Conservation (phyloP, 495 filamentous ascomycete species). For the Xylaria nigripes region DNA sequence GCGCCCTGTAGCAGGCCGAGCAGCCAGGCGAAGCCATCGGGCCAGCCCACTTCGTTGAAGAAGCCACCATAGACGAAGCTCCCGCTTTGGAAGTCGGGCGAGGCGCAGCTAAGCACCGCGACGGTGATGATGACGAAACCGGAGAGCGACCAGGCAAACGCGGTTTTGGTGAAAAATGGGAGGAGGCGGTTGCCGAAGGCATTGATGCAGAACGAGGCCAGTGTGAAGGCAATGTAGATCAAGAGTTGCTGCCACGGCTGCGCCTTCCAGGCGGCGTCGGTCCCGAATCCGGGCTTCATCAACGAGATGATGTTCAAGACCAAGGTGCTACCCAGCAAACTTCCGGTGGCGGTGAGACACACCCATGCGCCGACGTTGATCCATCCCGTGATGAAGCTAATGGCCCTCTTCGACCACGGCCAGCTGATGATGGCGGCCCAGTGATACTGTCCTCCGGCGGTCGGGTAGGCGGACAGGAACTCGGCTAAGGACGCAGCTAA, state of each 20-base stretch:
- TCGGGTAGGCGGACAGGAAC: constrained; percentile 66
- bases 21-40: constrained; percentile 55
- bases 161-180: constrained; percentile 29
- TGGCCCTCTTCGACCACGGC: constrained; percentile 49
- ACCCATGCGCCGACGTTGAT: constrained; percentile 71
- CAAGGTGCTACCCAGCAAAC: constrained; percentile 26
- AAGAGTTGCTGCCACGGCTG: constrained; percentile 55
- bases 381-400: constrained; percentile 69
- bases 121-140: constrained; percentile 27
- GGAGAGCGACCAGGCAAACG: constrained; percentile 31
- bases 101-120: constrained; percentile 30
- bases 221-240: constrained; percentile 27
- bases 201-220: constrained; percentile 15
- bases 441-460: constrained; percentile 62
- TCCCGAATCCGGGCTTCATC: constrained; percentile 4
- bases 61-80: constrained; percentile 49
- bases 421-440: constrained; percentile 63
- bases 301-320: constrained; percentile 17
- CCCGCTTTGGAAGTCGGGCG: constrained; percentile 27
- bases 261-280: constrained; percentile 35
- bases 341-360: constrained; percentile 27
- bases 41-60: constrained; percentile 56
- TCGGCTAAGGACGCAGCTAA: constrained; percentile 64
- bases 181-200: constrained; percentile 29
- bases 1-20: constrained; percentile 54